Evolutionary conservation across 1,284 basidiomycete species (phyloP).

Genomic region (Ceratobasidium sp.): DNA sequence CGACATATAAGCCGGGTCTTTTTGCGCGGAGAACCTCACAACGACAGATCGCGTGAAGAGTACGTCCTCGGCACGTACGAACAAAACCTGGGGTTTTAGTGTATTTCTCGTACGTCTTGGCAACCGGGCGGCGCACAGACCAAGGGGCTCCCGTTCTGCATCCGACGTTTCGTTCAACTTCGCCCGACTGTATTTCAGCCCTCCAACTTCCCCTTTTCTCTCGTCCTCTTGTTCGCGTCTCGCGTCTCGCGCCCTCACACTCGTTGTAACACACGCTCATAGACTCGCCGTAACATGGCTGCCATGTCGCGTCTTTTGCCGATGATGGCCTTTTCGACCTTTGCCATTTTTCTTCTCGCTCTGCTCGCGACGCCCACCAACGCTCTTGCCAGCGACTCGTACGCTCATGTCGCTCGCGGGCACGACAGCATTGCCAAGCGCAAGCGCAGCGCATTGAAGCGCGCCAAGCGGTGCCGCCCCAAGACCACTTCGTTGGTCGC

Average conservation of each 20-base stretch:
- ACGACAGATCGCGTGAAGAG: background rate
- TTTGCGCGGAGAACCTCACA: background rate
- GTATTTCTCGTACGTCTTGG: background rate
- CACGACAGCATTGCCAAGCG: conserved; percentile 62
- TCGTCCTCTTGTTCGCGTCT: background rate
- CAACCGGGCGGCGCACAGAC: conserved; percentile 38
- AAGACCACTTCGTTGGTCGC: conserved; percentile 32
- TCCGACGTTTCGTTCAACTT: conserved; percentile 21
- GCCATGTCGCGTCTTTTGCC: conserved; percentile 35
- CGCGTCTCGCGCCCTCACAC: conserved; percentile 21
- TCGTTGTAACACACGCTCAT: conserved; percentile 29
- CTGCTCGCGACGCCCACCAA: conserved; percentile 39
- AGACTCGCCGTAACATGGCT: conserved; percentile 28
- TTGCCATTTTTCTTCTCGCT: conserved; percentile 38
- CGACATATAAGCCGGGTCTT: background rate
- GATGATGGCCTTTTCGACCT: conserved; percentile 34
- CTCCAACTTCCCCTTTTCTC: conserved; percentile 5
- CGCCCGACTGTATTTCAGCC: conserved; percentile 6
- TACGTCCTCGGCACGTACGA: conserved; percentile 13
- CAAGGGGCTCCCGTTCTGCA: conserved; percentile 36
- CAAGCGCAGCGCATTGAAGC: conserved; percentile 53
- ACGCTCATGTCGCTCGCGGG: conserved; percentile 58
- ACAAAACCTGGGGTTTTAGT: conserved; percentile 4
- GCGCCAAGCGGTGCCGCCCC: conserved; percentile 30
- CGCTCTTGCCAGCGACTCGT: conserved; percentile 48